phyloP scores from a whole-genome alignment of 768 basidiomycete species.

The Lactifluus subvellereus region DNA sequence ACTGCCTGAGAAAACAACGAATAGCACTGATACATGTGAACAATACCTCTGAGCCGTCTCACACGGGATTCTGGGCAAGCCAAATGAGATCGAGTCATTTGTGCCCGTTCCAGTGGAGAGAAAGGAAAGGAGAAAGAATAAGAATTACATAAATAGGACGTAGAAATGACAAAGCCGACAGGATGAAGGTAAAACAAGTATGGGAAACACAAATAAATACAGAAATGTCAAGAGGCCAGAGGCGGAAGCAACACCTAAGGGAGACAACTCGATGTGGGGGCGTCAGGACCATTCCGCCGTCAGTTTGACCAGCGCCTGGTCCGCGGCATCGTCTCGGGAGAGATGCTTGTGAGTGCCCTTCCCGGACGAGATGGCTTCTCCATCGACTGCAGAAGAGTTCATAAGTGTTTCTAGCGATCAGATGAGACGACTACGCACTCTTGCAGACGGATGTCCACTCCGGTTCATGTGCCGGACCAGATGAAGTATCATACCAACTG shows the following conservation, averaged over 20 bases:
- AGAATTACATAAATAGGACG: conserved; percentile 12
- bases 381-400: conserved; percentile 17
- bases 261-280: neutral
- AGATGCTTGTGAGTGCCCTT: conserved; percentile 20
- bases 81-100: neutral
- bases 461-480: conserved; percentile 40
- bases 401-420: neutral
- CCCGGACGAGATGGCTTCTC: conserved; percentile 12
- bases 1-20: neutral
- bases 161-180: conserved; percentile 3
- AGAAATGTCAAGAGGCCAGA: neutral
- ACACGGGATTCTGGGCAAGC: neutral
- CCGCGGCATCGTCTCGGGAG: conserved; percentile 18
- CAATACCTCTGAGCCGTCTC: neutral
- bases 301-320: conserved; percentile 12
- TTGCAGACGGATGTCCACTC: conserved; percentile 55
- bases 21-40: conserved; percentile 1
- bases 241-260: neutral
- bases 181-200: neutral
- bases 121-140: neutral
- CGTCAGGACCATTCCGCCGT: conserved; percentile 1
- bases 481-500: conserved; percentile 36
- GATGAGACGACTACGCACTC: conserved; percentile 32
- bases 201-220: conserved; percentile 13
- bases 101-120: neutral